Evolutionary conservation across 2,329 filamentous ascomycete genomes (phyloP).

Genomic region (Exophiala sideris): DNA sequence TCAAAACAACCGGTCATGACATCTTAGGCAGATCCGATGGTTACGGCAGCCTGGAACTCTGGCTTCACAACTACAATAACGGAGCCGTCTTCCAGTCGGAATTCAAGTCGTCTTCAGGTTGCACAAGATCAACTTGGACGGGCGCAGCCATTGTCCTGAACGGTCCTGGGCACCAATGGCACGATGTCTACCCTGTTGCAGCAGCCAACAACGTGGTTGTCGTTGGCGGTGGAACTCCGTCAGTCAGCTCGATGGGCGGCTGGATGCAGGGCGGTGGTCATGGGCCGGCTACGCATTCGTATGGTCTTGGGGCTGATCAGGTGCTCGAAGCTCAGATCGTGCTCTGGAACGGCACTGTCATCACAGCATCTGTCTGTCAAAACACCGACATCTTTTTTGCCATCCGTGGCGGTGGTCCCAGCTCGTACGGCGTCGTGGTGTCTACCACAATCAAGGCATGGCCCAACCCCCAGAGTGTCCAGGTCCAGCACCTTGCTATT

Average conservation of each 20-base stretch:
- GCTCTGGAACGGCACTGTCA: slow-evolving; percentile 24
- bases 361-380: slow-evolving; percentile 18
- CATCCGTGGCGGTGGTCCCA: slow-evolving; percentile 54
- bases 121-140: slow-evolving; percentile 31
- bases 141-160: slow-evolving; percentile 32
- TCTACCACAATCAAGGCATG: slow-evolving; percentile 44
- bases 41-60: slow-evolving; percentile 33
- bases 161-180: slow-evolving; percentile 32
- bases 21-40: slow-evolving; percentile 30
- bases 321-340: slow-evolving; percentile 31
- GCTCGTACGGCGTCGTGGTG: slow-evolving; percentile 41
- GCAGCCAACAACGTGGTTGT: slow-evolving; percentile 30
- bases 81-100: slow-evolving; percentile 28
- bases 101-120: slow-evolving; percentile 27
- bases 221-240: slow-evolving; percentile 31
- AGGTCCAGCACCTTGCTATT: slow-evolving; percentile 31
- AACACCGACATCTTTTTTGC: slow-evolving; percentile 48
- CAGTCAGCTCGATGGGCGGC: slow-evolving; percentile 28
- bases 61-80: slow-evolving; percentile 31
- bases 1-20: slow-evolving; percentile 29
- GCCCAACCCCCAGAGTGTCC: slow-evolving; percentile 34
- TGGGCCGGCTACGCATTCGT: slow-evolving; percentile 25
- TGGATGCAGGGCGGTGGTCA: slow-evolving; percentile 34
- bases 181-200: slow-evolving; percentile 33
- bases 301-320: slow-evolving; percentile 31